These are phyloP conservation scores for Fraxinus velutina DNA, from an alignment of 305 asterid genomes.

Conservation along the genomic window DNA sequence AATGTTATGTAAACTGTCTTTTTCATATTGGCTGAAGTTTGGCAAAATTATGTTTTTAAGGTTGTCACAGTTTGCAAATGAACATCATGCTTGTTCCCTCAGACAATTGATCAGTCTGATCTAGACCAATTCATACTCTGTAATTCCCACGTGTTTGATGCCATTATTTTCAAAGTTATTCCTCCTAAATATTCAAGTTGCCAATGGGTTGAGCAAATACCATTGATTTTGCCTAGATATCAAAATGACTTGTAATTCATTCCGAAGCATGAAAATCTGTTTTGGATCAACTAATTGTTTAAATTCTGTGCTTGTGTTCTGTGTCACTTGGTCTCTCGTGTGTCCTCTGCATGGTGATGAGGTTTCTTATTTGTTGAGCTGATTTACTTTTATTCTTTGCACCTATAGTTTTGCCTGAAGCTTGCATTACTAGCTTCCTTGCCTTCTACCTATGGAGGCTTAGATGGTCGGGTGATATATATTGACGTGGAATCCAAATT, in stretches of 20 bases:
- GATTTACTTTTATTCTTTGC: conserved; percentile 20
- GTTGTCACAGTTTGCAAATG: background rate
- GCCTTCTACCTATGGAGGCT: conserved; percentile 74
- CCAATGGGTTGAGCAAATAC: background rate
- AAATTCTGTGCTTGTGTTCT: background rate
- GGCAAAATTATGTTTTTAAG: background rate
- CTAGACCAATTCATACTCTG: background rate
- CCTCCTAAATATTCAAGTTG: background rate
- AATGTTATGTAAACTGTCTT: background rate
- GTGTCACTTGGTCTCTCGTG: background rate
- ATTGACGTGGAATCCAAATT: conserved; percentile 85
- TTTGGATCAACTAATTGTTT: background rate
- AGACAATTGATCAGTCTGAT: background rate
- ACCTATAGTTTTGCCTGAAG: conserved; percentile 75
- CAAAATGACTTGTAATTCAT: background rate
- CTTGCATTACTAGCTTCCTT: conserved; percentile 72
- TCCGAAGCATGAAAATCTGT: background rate
- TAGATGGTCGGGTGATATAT: conserved; percentile 71
- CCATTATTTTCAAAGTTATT: background rate
- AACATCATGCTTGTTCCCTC: background rate
- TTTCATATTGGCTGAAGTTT: background rate
- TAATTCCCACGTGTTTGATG: background rate
- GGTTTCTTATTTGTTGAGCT: conserved; percentile 15
- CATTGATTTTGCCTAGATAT: background rate
- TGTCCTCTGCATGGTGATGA: conserved; percentile 16